A percentile compares a stretch with the other conserved stretches of the same genome.
Evolutionary conservation across 352 stramenopile genomes (phyloP).

Genomic region (Phytophthora parvispora): DNA sequence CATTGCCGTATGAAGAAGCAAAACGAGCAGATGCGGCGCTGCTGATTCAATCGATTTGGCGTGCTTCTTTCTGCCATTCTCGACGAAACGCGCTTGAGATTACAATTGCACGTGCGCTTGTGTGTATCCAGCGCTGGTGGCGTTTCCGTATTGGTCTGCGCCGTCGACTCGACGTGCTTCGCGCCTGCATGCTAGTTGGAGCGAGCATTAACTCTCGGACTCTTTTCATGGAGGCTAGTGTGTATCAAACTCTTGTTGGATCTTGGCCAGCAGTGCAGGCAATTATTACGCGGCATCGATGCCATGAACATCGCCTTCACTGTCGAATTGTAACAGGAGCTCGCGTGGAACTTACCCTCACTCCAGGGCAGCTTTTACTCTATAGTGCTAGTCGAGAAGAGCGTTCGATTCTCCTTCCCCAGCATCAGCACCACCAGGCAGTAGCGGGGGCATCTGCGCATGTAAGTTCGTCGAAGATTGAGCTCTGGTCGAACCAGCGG

Average conservation of each 20-base stretch:
- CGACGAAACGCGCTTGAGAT: slow-evolving; percentile 61
- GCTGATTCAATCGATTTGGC: slow-evolving; percentile 70
- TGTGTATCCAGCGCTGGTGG: slow-evolving; percentile 85
- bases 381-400: slow-evolving; percentile 33
- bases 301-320: slow-evolving; percentile 62
- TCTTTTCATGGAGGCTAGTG: slow-evolving; percentile 74
- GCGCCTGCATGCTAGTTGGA: slow-evolving; percentile 55
- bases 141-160: slow-evolving; percentile 54
- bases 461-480: slow-evolving; percentile 34
- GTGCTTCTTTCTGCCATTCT: slow-evolving; percentile 43
- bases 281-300: slow-evolving; percentile 40
- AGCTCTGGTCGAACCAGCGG: slow-evolving; percentile 54
- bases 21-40: slow-evolving; percentile 55
- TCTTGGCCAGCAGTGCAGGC: slow-evolving; percentile 46
- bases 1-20: slow-evolving; percentile 64
- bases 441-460: slow-evolving; percentile 15
- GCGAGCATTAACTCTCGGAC: slow-evolving; percentile 69
- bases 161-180: slow-evolving; percentile 60
- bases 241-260: slow-evolving; percentile 55
- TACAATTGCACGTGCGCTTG: slow-evolving; percentile 53
- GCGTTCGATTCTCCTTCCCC: slow-evolving; percentile 33
- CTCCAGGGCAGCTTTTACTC: slow-evolving; percentile 45
- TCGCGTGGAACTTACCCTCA: slow-evolving; percentile 57
- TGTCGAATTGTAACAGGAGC: slow-evolving; percentile 48
- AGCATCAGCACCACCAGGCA: slow-evolving; percentile 31